Conservation (phyloP, 2,329 filamentous ascomycete genomes). For the Ophiocordyceps camponoti-rufipedis region DNA sequence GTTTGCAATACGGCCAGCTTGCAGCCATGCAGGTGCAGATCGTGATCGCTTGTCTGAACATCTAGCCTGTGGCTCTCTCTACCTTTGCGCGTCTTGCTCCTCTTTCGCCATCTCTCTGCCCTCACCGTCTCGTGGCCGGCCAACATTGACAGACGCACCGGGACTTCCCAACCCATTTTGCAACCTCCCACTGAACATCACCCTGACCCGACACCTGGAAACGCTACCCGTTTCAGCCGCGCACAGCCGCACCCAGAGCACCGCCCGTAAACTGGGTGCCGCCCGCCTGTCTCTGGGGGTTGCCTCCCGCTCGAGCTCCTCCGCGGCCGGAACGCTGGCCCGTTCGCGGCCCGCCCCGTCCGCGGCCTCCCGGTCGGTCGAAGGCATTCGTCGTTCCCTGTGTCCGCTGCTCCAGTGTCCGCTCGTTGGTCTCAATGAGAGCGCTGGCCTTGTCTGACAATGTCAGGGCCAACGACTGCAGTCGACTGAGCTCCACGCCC, state of each 20-base stretch:
- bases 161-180: no score
- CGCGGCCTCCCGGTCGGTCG: constrained; percentile 72
- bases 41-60: no score
- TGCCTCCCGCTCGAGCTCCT: constrained; percentile 38
- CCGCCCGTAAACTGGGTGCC: constrained; percentile 71
- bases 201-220: background rate
- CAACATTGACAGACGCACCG: no score
- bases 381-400: constrained; percentile 92
- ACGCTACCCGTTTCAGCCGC: constrained; percentile 23
- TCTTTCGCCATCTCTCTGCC: background rate
- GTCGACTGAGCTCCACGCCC: constrained; percentile 89
- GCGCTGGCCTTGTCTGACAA: constrained; percentile 91
- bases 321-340: constrained; percentile 44
- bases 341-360: constrained; percentile 46
- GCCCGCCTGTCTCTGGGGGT: constrained; percentile 46
- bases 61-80: no score
- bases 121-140: no score
- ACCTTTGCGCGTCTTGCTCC: background rate
- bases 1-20: no score
- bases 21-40: no score
- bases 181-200: no score
- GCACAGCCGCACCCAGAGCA: constrained; percentile 51
- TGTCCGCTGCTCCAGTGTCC: constrained; percentile 90
- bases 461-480: constrained; percentile 87
- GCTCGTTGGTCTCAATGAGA: constrained; percentile 93